Base-by-base conservation (phyloP, 2,329 filamentous ascomycete genomes). In the Dactylella cylindrospora region DNA sequence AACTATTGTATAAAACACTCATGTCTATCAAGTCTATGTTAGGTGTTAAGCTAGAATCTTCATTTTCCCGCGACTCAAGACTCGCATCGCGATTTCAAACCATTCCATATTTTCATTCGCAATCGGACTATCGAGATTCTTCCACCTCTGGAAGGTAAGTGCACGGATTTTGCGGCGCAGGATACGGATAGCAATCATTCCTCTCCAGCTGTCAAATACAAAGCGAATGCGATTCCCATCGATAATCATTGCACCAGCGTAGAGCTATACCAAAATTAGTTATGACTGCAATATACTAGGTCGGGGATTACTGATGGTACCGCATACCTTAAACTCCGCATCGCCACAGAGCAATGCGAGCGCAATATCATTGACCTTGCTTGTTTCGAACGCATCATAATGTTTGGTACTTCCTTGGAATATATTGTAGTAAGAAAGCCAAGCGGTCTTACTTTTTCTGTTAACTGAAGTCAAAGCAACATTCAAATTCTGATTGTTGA, bases 401-500 rank as follows among this genome's bases (percentile, higher is more conserved):
- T 86, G 79, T 84, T 88, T 75, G 39, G 19, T 62, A 77, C 85
- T 90, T 2, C 86, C 86, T 72, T 96, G 90, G 88, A 97, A 95
- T 66, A 97, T 95, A 72, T 95, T 87, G 74, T 97, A 97, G 72
- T 95, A 98, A 0, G 88, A 93, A 36, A 98, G 76, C 83, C 88
- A 97, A 70, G 84, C 85, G 31, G 90, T 76, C 32, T 78, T 76
- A 60, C 77, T 77, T 5, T 78, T 80, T 70, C 90, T 90, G 72
- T 97, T 97, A 66, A 98, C 88, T 1, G 89, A 95, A 0, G 85
- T 87, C 0, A 90, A 87, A 67, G 95, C 89, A 15, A 98, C 76
- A 54, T 84, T 89, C 67, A 98, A 90, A 36, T 82, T 80, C 72
- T 97, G 91, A 71, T 94, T 96, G 74, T 95, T 97, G 46, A 87